Conservation (phyloP, 805 yeast species). For the Wickerhamiella kurtzmanii region DNA sequence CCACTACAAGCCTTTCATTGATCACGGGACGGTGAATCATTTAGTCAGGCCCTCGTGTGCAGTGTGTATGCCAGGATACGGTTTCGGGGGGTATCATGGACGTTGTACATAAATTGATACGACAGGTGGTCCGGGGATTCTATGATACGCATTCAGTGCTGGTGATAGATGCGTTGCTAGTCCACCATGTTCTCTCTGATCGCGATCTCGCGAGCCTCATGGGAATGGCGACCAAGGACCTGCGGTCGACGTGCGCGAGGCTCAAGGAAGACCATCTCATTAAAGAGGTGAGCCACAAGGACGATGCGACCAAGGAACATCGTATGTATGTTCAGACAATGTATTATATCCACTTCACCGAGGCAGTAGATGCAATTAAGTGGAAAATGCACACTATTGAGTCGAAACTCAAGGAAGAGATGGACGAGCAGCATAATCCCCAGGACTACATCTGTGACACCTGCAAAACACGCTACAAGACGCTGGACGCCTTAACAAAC, state of each 20-base stretch:
- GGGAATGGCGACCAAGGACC: slow-evolving; percentile 74
- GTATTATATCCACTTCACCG: slow-evolving; percentile 78
- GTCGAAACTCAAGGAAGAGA: slow-evolving; percentile 61
- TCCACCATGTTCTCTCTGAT: slow-evolving; percentile 83
- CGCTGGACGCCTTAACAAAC: slow-evolving; percentile 75
- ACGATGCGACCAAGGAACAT: slow-evolving; percentile 39
- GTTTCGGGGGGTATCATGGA: slow-evolving; percentile 22
- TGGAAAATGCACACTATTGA: slow-evolving; percentile 92
- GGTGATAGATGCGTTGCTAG: slow-evolving; percentile 71
- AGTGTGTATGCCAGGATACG: too few species aligned
- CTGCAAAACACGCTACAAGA: slow-evolving; percentile 68
- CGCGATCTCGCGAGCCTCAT: slow-evolving; percentile 75
- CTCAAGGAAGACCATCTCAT: slow-evolving; percentile 74
- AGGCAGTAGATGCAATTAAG: slow-evolving; percentile 88
- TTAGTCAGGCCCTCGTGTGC: not conserved
- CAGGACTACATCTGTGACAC: slow-evolving; percentile 88
- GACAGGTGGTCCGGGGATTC: slow-evolving; percentile 76
- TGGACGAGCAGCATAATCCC: slow-evolving; percentile 74
- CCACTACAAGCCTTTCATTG: too few species aligned
- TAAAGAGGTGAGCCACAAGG: slow-evolving; percentile 27
- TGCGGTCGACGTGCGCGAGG: slow-evolving; percentile 67
- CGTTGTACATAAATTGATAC: slow-evolving; percentile 39
- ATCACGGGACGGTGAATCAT: too few species aligned
- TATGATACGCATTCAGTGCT: slow-evolving; percentile 73
- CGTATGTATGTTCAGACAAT: slow-evolving; percentile 65